Base-by-base conservation (phyloP, 331 rosid species). In the Rosa hybrid region DNA sequence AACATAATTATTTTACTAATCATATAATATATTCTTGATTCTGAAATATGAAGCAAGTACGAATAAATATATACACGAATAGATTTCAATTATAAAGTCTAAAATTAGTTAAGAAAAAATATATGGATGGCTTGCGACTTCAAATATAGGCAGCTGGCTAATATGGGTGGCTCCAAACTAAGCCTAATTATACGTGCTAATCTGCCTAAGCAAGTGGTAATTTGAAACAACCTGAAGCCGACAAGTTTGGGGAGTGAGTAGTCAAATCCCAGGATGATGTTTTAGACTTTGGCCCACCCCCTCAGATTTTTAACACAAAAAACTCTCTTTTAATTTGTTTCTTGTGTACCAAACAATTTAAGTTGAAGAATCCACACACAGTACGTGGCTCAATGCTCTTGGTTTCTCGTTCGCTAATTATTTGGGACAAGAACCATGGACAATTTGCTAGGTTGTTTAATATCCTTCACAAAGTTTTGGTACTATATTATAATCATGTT, bases 241-340 rank as follows among this genome's bases (percentile, higher is more conserved):
- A 78, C 90, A 76, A 75, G 78, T 49, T 71, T 74, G 63, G 69
- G 72, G 77, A 57, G 77, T 63, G 85, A 82, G 81, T 63, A 84
- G 81, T 81, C 88, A 60, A 27, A 80, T 74, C 41, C 50, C 54
- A 53, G 81, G 70, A 38, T 38, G 71, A 56, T 17, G 27, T 68
- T 54, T 41, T 63, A 21, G 62, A 39, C 9, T 49, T 44, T 16
- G 71, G 76, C 48, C 78, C 78, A 53, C 74, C 78, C 5, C 25
- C 71, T 14, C 14, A 13, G 18, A 49, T 53, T 13, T 20, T 46
- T 34, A 39, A n/a, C 1, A 54, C 45, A 73, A 62, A 49, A 25
- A 2, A 1, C 49, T 12, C 25, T 67, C 13, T 67, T 42, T 44
- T 65, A 63, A 51, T 80, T 72, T 64, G 75, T 45, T 42, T 46